Base-by-base conservation (phyloP, 2,329 filamentous ascomycete genomes). In the Fusarium buharicum region DNA sequence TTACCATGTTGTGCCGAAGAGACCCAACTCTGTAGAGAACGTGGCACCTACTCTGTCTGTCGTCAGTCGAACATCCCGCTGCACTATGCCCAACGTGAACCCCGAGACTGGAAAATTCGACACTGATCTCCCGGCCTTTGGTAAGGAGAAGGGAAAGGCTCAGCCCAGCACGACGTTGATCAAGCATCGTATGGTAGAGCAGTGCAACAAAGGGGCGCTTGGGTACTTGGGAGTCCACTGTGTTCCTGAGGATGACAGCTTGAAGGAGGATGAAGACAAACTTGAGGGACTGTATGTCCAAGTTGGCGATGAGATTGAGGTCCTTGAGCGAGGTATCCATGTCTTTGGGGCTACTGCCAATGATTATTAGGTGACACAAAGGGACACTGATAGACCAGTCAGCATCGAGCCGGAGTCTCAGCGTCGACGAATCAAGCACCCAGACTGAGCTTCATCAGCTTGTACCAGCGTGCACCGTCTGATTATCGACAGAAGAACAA, bases 221-320 rank as follows among this genome's bases (percentile, higher is more conserved):
- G 71, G 71, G 0, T 73, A 73, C 17, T 24, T 73, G 13, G 71
- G 71, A 3, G 72, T 73, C 68, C 71, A 72, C 33, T 70, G 69
- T n/a, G 71, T 73, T 2, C 71, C 71, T 0, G 71, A 72, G 9
- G 66, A 70, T 6, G 38, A 50, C 4, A 51, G 59, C 6, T 11
- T 71, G 10, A 33, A 43, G 0, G 54, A 65, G 9, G 65, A 59
- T 22, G 13, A 14, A 5, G 37, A 38, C 2, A 47, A 45, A n/a
- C n/a, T 28, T 3, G 43, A 11, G 2, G 45, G 46, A 0, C 10
- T 71, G 4, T 63, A 62, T 14, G 53, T 73, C 11, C 36, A 63
- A 8, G 70, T 73, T 1, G 71, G 69, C 1, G 71, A 73, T 11
- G 68, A 72, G 37, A 60, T 73, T 22, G 67, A 73, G 18, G 68